These are phyloP conservation scores for Coprinopsis sp. DNA, from an alignment of 768 basidiomycete genomes.

Conservation along the genomic window DNA sequence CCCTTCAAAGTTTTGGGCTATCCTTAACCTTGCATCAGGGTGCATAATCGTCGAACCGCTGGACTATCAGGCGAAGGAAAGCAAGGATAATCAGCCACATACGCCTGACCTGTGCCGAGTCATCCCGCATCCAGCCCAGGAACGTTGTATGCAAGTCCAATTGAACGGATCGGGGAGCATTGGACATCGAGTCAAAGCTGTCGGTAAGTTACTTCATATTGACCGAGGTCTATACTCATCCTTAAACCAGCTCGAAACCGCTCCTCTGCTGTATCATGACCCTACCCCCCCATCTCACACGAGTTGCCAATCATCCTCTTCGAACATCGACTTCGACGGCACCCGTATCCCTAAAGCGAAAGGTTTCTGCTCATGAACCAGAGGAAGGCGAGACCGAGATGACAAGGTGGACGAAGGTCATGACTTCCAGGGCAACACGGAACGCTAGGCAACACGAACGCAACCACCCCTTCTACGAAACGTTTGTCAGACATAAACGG, in stretches of 20 bases:
- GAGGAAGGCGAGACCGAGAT: conserved; percentile 78
- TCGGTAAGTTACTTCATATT: conserved; percentile 58
- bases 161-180: conserved; percentile 68
- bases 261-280: too few relatives aligned
- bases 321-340: conserved; percentile 68
- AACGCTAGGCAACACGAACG: conserved; percentile 46
- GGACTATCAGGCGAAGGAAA: conserved; percentile 63
- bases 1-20: background rate
- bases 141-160: conserved; percentile 53
- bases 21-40: conserved; percentile 37
- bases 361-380: conserved; percentile 61
- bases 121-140: conserved; percentile 71
- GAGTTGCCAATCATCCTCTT: conserved; percentile 70
- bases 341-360: conserved; percentile 72
- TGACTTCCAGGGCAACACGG: conserved; percentile 76
- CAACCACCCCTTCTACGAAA: conserved; percentile 59
- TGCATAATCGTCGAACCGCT: conserved; percentile 82
- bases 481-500: conserved; percentile 28
- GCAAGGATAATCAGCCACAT: conserved; percentile 53
- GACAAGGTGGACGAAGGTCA: conserved; percentile 63
- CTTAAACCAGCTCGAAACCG: conserved; percentile 56
- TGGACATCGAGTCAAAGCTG: conserved; percentile 71
- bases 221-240: conserved; percentile 6
- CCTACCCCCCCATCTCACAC: conserved; percentile 64
- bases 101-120: conserved; percentile 63